phyloP scores from a whole-genome alignment of 495 filamentous ascomycete genomes.

The Penicillium herquei region DNA sequence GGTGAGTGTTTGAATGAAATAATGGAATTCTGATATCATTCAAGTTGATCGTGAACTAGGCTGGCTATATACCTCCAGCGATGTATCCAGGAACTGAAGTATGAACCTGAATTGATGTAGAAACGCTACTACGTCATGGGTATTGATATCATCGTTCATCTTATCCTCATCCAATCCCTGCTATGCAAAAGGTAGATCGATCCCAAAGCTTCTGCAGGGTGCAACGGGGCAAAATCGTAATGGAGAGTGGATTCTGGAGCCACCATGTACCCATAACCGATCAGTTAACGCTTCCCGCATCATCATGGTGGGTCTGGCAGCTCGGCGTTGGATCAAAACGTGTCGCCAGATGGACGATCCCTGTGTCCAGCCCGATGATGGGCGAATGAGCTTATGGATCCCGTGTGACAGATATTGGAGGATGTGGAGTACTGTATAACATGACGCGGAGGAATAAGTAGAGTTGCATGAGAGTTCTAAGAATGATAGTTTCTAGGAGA shows the following conservation, averaged over 20 bases:
- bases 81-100: conserved; percentile 7
- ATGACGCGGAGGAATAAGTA: conserved; percentile 9
- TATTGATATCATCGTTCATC: conserved; percentile 23
- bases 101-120: neutral
- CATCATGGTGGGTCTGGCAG: conserved; percentile 19
- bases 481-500: neutral
- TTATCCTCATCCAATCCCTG: conserved; percentile 8
- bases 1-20: conserved; percentile 3
- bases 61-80: conserved; percentile 12
- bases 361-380: neutral
- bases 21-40: conserved; percentile 17
- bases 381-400: conserved; percentile 13
- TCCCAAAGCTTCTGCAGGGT: conserved; percentile 14
- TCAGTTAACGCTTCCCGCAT: conserved; percentile 11
- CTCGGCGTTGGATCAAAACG: conserved; percentile 5
- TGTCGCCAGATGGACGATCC: conserved; percentile 12
- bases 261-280: conserved; percentile 11
- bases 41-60: neutral
- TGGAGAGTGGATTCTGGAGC: conserved; percentile 8
- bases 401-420: conserved; percentile 13
- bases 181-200: conserved; percentile 8
- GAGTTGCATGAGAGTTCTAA: neutral
- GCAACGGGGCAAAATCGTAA: conserved; percentile 14
- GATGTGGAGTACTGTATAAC: conserved; percentile 14
- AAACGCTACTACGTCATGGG: conserved; percentile 23